These are phyloP conservation scores for Ceratocystis cubensis DNA, from an alignment of 2,329 filamentous ascomycete species.

Conservation along the genomic window DNA sequence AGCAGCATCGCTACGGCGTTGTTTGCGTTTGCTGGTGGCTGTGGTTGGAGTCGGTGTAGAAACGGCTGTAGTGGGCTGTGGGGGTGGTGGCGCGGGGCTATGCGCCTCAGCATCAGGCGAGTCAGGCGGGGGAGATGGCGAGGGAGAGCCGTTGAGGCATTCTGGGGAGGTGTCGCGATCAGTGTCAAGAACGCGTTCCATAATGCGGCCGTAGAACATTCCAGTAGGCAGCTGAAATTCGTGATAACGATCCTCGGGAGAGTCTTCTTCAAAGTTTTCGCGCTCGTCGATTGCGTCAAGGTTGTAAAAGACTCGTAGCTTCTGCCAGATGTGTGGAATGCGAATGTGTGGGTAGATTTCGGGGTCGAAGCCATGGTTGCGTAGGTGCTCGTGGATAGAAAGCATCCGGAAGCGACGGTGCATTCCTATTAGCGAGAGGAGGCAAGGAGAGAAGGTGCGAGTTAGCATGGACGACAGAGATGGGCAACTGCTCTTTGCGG, in stretches of 20 bases:
- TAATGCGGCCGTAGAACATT: slow-evolving; percentile 33
- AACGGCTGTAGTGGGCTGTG: not conserved
- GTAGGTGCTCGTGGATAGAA: slow-evolving; percentile 65
- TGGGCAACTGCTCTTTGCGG: not conserved
- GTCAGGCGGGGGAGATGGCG: slow-evolving; percentile 25
- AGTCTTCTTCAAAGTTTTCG: slow-evolving; percentile 53
- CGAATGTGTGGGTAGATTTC: slow-evolving; percentile 63
- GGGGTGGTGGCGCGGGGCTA: slow-evolving; percentile 2
- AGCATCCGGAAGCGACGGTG: slow-evolving; percentile 92
- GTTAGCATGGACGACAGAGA: not conserved
- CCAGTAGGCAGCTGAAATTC: slow-evolving; percentile 50
- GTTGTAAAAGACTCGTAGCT: slow-evolving; percentile 73
- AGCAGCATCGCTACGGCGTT: slow-evolving; percentile 4
- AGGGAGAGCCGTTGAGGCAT: slow-evolving; percentile 17
- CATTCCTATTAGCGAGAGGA: slow-evolving; percentile 45
- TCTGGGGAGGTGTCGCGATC: slow-evolving; percentile 16
- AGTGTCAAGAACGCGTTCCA: slow-evolving; percentile 28
- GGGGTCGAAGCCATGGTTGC: slow-evolving; percentile 67
- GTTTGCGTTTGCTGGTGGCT: slow-evolving; percentile 27
- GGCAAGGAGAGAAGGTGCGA: not conserved
- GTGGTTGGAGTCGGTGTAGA: not conserved
- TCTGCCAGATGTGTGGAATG: slow-evolving; percentile 84
- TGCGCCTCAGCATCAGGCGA: slow-evolving; percentile 19
- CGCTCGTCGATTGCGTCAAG: slow-evolving; percentile 75
- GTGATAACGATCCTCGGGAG: slow-evolving; percentile 47